Evolutionary conservation across 1,284 basidiomycete genomes (phyloP).

Genomic region (Sphaerobolus stellatus): DNA sequence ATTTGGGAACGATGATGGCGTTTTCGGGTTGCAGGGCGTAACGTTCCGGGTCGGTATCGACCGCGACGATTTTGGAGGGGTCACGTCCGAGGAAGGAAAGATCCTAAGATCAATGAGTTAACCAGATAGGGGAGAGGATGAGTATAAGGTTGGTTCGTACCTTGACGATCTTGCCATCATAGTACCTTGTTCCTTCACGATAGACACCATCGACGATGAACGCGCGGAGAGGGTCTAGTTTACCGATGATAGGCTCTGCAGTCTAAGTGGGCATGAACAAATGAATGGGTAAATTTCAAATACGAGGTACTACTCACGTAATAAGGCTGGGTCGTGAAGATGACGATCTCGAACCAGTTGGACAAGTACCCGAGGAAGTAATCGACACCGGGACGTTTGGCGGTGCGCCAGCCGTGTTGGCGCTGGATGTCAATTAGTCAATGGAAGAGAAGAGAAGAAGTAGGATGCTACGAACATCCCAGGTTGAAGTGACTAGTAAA

Average conservation of each 20-base stretch:
- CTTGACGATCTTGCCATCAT: conserved; percentile 81
- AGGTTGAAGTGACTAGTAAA: conserved; percentile 86
- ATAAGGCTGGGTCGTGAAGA: conserved; percentile 90
- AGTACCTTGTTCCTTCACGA: conserved; percentile 83
- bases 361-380: conserved; percentile 97
- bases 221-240: conserved; percentile 92
- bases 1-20: conserved; percentile 80
- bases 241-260: conserved; percentile 86
- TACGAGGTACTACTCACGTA: conserved; percentile 61
- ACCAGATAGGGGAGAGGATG: not conserved
- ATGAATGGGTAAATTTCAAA: not conserved
- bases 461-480: conserved; percentile 73
- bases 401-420: conserved; percentile 85
- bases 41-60: conserved; percentile 86
- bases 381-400: conserved; percentile 94
- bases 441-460: conserved; percentile 7
- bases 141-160: conserved; percentile 34
- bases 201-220: conserved; percentile 89
- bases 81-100: conserved; percentile 92
- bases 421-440: conserved; percentile 48
- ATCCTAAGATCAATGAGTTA: conserved; percentile 51
- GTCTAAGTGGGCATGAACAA: conserved; percentile 51
- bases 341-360: conserved; percentile 96
- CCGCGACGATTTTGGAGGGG: conserved; percentile 83
- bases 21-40: conserved; percentile 86